These are phyloP conservation scores for Eremochloa ophiuroides DNA, from an alignment of 176 grass and related monocot species.

Conservation along the genomic window DNA sequence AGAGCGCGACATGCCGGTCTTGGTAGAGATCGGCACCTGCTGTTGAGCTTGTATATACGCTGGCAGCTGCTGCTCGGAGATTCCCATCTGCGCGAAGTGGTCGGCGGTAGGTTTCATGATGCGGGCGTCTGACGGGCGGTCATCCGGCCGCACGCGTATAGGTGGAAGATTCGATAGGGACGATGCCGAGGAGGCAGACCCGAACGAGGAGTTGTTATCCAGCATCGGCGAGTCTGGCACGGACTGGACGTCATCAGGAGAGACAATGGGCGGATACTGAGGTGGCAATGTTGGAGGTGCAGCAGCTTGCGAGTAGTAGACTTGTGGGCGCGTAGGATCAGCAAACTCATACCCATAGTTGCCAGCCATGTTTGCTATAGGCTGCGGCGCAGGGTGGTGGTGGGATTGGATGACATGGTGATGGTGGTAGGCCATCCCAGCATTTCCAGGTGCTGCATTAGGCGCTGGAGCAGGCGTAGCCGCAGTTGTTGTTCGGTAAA, in stretches of 20 bases:
- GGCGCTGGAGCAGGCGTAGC: slow-evolving; percentile 35
- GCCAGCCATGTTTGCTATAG: slow-evolving; percentile 29
- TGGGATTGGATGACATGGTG: slow-evolving; percentile 75
- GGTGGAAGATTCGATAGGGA: slow-evolving; percentile 95
- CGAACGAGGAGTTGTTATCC: slow-evolving; percentile 87
- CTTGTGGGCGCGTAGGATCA: slow-evolving; percentile 48
- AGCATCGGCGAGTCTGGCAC: slow-evolving; percentile 90
- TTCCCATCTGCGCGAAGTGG: slow-evolving; percentile 69
- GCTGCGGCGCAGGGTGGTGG: slow-evolving; percentile 36
- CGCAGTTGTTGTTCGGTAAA: slow-evolving; percentile 49
- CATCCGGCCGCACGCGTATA: slow-evolving; percentile 66
- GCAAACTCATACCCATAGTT: slow-evolving; percentile 82
- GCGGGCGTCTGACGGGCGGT: slow-evolving; percentile 38
- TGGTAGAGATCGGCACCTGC: slow-evolving; percentile 42
- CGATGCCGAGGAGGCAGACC: slow-evolving; percentile 75
- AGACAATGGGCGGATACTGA: slow-evolving; percentile 59
- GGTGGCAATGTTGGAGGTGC: slow-evolving; percentile 43
- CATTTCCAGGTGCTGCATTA: slow-evolving; percentile 34
- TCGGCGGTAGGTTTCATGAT: slow-evolving; percentile 16
- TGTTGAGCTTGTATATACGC: slow-evolving; percentile 35
- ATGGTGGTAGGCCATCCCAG: slow-evolving; percentile 72
- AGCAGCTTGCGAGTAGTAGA: slow-evolving; percentile 74
- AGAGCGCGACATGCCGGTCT: slow-evolving; percentile 40
- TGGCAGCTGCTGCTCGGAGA: slow-evolving; percentile 35
- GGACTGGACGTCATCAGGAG: slow-evolving; percentile 61